Base-by-base conservation (phyloP, 352 stramenopile genomes). In the Phytophthora macrochlamydospora region DNA sequence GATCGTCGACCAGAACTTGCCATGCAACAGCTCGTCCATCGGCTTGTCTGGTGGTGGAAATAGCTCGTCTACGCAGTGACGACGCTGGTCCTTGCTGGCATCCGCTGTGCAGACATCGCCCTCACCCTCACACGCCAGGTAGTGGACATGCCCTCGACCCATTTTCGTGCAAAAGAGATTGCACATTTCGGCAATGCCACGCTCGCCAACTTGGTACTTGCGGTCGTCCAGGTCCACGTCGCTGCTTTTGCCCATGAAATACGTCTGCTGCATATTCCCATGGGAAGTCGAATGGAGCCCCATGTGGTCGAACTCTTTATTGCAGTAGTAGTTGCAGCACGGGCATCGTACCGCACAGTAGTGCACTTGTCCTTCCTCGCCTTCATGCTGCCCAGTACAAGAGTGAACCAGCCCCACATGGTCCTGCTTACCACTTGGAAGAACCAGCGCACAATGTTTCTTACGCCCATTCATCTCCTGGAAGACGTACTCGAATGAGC, bases 391-490 rank as follows among this genome's bases (percentile, higher is more conserved):
- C 44, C 40, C 33, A 14, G 74, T 31, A 63, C 84, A 92, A 4
- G 73, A 69, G 67, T 92, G 84, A 0, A 30, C 42, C 29, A 56
- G 14, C 0, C 58, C 72, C 2, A 58, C 24, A 31, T 90, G 81
- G 12, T 62, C 56, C 31, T 70, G 52, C n/a, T 84, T 54, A 7
- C 73, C 70, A n/a, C 64, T 54, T 18, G 42, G 46, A 7, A 91
- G 38, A 29, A 77, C 57, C n/a, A 48, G 54, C 1, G 65, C 62
- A 28, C 82, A 91, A 33, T 77, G 76, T 56, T 87, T 88, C 28
- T 84, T 83, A 8, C 55, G 65, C 7, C 80, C 82, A 46, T 91
- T 91, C 84, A 92, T 91, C 44, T 90, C 84, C 43, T 92, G 75
- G 12, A 72, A 80, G 11, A 78, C 78, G 55, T 89, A 90, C 40